phyloP scores from a whole-genome alignment of 2,329 filamentous ascomycete species.

The Allantophomopsis cytisporea region DNA sequence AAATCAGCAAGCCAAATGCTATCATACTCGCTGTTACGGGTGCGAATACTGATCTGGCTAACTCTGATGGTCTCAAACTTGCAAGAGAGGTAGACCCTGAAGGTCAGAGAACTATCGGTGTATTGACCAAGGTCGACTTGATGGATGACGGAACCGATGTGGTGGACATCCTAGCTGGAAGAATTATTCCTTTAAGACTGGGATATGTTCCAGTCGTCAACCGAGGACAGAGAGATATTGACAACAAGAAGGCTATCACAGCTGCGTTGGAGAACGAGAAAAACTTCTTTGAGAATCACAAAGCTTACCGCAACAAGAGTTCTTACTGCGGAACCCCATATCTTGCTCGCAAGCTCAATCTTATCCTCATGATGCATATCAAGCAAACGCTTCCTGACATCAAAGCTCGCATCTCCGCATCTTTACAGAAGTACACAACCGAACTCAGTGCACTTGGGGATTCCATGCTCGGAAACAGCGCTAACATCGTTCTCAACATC shows the following conservation, averaged over 20 bases:
- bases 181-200: slow-evolving; percentile 87
- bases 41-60: slow-evolving; percentile 95
- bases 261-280: slow-evolving; percentile 87
- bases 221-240: slow-evolving; percentile 93
- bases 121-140: slow-evolving; percentile 94
- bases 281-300: slow-evolving; percentile 97
- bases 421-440: slow-evolving; percentile 76
- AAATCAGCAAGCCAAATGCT: slow-evolving; percentile 96
- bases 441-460: slow-evolving; percentile 79
- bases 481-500: slow-evolving; percentile 95
- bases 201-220: slow-evolving; percentile 98
- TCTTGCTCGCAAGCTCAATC: slow-evolving; percentile 87
- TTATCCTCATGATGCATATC: slow-evolving; percentile 99
- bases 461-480: slow-evolving; percentile 89
- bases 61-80: slow-evolving; percentile 94
- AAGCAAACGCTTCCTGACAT: slow-evolving; percentile 98
- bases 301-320: slow-evolving; percentile 96
- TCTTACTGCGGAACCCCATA: slow-evolving; percentile 98
- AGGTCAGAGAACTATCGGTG: slow-evolving; percentile 94
- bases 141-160: slow-evolving; percentile 99
- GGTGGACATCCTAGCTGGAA: slow-evolving; percentile 93
- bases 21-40: slow-evolving; percentile 95
- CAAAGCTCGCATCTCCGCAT: slow-evolving; percentile 91
- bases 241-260: slow-evolving; percentile 92
- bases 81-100: slow-evolving; percentile 95